Evolutionary conservation across 2,329 filamentous ascomycete genomes (phyloP).

Genomic region (Pseudogymnoascus sp.): DNA sequence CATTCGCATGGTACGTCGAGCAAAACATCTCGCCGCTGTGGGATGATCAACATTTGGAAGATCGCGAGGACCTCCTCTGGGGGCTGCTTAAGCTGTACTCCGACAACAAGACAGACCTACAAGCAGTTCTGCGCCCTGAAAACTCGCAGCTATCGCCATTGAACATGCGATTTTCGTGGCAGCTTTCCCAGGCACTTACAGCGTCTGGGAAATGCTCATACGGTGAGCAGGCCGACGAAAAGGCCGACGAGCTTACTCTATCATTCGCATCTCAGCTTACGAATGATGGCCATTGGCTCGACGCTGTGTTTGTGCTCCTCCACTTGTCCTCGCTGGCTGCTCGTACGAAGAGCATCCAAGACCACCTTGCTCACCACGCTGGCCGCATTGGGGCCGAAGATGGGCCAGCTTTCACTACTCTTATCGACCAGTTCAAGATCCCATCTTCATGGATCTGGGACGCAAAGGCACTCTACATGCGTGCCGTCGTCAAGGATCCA

Average conservation of each 20-base stretch:
- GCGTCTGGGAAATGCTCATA: conserved; percentile 44
- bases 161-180: conserved; percentile 73
- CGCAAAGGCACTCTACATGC: conserved; percentile 76
- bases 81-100: conserved; percentile 73
- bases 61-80: conserved; percentile 74
- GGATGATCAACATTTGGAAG: conserved; percentile 48
- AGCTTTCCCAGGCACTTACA: conserved; percentile 62
- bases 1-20: conserved; percentile 63
- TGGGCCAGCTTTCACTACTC: conserved; percentile 46
- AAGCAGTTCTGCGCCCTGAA: conserved; percentile 65
- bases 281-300: conserved; percentile 56
- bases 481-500: conserved; percentile 61
- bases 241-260: conserved; percentile 57
- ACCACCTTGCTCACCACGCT: conserved; percentile 67
- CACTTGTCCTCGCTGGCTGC: conserved; percentile 59
- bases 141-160: conserved; percentile 68
- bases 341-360: conserved; percentile 60
- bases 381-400: conserved; percentile 53
- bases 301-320: conserved; percentile 67
- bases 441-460: conserved; percentile 77
- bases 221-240: conserved; percentile 43
- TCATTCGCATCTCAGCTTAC: conserved; percentile 59
- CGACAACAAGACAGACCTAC: conserved; percentile 49
- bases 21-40: conserved; percentile 50
- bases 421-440: conserved; percentile 59